Evolutionary conservation across 371 early-diverging fungal species (phyloP).

Genomic region (Dichotomocladium elegans): DNA sequence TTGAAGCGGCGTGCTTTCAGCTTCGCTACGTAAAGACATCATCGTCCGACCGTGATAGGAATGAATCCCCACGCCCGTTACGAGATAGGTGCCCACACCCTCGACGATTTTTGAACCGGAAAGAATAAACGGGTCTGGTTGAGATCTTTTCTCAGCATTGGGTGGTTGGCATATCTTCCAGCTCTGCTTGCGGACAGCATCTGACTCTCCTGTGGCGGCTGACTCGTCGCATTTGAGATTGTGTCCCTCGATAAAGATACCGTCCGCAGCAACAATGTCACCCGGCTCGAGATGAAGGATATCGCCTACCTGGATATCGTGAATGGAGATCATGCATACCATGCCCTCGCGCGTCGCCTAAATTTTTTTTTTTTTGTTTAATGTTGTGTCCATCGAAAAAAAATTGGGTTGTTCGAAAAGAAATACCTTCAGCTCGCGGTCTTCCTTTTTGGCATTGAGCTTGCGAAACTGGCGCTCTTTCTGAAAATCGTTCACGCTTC

Average conservation of each 20-base stretch:
- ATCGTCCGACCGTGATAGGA: conserved; percentile 76
- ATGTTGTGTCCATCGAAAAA: too few relatives aligned
- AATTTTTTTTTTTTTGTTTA: too few relatives aligned
- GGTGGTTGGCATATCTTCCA: conserved; percentile 24
- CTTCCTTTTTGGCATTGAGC: conserved; percentile 79
- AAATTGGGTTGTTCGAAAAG: neutral
- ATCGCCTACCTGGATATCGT: conserved; percentile 86
- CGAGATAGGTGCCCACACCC: conserved; percentile 71
- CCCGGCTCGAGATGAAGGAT: conserved; percentile 88
- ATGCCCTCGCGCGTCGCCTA: conserved; percentile 74
- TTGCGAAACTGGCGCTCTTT: conserved; percentile 84
- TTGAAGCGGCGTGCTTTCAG: conserved; percentile 70
- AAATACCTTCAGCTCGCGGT: conserved; percentile 65
- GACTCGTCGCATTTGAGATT: conserved; percentile 88
- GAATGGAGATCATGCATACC: conserved; percentile 71
- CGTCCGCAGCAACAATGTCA: conserved; percentile 89
- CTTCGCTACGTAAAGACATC: conserved; percentile 61
- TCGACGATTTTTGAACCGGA: conserved; percentile 75
- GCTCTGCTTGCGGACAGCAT: conserved; percentile 57
- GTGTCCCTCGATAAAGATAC: conserved; percentile 79
- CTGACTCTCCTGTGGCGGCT: conserved; percentile 89
- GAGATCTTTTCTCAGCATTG: conserved; percentile 1
- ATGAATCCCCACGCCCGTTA: conserved; percentile 64
- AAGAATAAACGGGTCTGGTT: conserved; percentile 64
- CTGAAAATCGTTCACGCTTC: conserved; percentile 80